Evolutionary conservation across 169 alveolate species (phyloP).

Genomic region (Plasmodium fragile): DNA sequence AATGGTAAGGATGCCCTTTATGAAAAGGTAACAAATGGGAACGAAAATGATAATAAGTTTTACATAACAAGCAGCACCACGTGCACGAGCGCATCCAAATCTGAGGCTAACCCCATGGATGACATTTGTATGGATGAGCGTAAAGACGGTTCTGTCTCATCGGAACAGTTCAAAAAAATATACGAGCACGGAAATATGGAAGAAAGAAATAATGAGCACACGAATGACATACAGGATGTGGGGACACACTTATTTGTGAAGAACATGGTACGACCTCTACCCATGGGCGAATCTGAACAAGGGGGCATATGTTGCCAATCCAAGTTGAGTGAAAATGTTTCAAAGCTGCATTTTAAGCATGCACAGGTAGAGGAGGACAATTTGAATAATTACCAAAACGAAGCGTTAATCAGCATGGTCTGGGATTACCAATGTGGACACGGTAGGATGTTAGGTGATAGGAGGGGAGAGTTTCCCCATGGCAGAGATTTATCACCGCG

Average conservation of each 20-base stretch:
- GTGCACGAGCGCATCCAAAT: constrained; percentile 25
- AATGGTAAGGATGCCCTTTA: background rate
- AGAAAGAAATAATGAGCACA: background rate
- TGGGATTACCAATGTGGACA: background rate
- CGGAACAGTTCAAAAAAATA: background rate
- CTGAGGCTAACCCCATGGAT: background rate
- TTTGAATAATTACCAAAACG: background rate
- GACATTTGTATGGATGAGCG: background rate
- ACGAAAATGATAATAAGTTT: background rate
- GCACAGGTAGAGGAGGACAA: background rate
- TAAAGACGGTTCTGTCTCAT: background rate
- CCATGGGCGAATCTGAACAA: background rate
- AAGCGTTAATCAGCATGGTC: background rate
- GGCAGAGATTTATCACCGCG: background rate
- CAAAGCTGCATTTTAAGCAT: background rate
- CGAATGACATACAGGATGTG: background rate
- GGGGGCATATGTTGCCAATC: background rate
- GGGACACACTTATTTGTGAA: background rate
- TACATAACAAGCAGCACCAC: constrained; percentile 18
- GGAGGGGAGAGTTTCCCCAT: background rate
- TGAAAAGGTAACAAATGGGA: background rate
- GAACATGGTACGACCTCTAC: background rate
- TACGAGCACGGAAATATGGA: background rate
- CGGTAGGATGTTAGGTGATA: background rate
- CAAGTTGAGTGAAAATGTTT: background rate